A percentile compares a stretch with the other conserved stretches of the same genome.
Conservation (phyloP, 495 filamentous ascomycete genomes). For the Trichoderma virens region DNA sequence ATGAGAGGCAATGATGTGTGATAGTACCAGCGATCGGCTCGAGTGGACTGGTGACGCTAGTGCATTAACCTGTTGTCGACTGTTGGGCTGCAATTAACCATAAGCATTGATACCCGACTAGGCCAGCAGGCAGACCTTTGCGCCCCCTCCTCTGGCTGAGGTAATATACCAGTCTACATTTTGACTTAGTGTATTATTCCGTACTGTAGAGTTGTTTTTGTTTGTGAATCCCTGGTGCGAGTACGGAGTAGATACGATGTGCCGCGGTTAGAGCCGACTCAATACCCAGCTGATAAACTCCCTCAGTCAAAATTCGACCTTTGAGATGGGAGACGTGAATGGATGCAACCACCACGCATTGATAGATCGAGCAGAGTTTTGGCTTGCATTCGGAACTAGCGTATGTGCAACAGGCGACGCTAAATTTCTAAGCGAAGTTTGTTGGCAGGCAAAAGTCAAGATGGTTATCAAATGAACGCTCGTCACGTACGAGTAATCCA, state of each 20-base stretch:
- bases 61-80: constrained; percentile 11
- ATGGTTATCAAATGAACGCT: no score
- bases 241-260: no score
- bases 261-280: no score
- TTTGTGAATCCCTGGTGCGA: neutral
- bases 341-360: no score
- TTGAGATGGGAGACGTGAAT: no score
- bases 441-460: neutral
- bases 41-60: neutral
- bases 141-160: neutral
- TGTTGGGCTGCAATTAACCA: constrained; percentile 19
- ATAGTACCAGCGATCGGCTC: constrained; percentile 6
- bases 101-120: constrained; percentile 31
- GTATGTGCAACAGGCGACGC: neutral
- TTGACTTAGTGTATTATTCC: no score
- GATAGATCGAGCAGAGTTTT: neutral
- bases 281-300: no score
- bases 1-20: constrained; percentile 11
- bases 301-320: no score
- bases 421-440: neutral
- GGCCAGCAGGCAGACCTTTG: neutral
- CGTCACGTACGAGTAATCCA: no score
- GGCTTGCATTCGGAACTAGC: neutral
- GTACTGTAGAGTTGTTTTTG: no score
- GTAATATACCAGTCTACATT: no score